Evolutionary conservation across 2,329 filamentous ascomycete species (phyloP).

Genomic region (Alternaria postmessia): DNA sequence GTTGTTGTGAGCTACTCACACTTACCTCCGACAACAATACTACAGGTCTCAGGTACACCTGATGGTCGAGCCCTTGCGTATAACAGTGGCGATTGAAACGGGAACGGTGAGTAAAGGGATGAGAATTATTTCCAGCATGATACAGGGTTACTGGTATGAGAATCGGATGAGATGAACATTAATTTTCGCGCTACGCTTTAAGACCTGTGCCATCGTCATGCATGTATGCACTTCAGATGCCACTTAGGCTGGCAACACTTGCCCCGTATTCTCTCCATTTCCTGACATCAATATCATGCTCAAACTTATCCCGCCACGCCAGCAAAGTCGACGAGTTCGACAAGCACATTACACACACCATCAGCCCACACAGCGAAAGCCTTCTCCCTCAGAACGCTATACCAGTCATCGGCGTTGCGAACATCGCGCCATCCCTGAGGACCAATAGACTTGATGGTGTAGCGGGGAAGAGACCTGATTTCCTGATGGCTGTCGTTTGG

Average conservation of each 20-base stretch:
- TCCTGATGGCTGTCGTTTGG: not conserved
- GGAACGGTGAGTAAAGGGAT: too few species aligned
- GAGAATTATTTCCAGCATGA: too few species aligned
- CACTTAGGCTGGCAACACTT: not conserved
- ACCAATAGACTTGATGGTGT: slow-evolving; percentile 36
- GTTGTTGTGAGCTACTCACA: not conserved
- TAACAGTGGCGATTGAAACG: not conserved
- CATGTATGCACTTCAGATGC: not conserved
- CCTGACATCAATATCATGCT: not conserved
- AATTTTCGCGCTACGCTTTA: not conserved
- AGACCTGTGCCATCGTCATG: not conserved
- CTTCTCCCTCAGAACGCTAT: slow-evolving; percentile 34
- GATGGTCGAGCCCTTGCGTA: not conserved
- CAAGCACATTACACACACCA: slow-evolving; percentile 42
- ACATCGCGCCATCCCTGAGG: slow-evolving; percentile 34
- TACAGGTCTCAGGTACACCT: not conserved
- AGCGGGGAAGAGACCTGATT: slow-evolving; percentile 16
- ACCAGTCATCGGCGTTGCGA: slow-evolving; percentile 35
- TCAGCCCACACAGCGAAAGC: slow-evolving; percentile 43
- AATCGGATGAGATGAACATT: not conserved
- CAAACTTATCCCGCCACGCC: not conserved
- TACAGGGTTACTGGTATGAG: not conserved
- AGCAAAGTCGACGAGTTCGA: slow-evolving; percentile 29
- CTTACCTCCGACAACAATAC: not conserved
- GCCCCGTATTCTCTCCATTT: not conserved